A percentile compares a stretch with the other conserved stretches of the same genome.
Evolutionary conservation across 192 early-diverging fungal species (phyloP).

Genomic region (Backusella liffmaniae): DNA sequence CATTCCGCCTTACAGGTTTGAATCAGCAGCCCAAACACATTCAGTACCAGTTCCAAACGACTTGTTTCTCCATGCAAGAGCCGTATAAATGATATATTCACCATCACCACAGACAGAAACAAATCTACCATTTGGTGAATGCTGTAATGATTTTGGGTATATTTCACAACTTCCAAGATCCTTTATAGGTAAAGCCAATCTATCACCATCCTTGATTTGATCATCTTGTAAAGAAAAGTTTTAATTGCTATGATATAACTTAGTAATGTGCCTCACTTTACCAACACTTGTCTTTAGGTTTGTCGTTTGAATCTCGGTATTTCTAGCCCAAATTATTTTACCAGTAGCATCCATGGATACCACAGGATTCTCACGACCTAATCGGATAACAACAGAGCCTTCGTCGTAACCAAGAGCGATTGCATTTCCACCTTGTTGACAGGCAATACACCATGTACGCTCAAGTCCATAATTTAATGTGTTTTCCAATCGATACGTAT

Average conservation of each 20-base stretch:
- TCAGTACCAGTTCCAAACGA: slow-evolving; percentile 91
- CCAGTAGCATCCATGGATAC: slow-evolving; percentile 96
- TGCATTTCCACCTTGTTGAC: slow-evolving; percentile 82
- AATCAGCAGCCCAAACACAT: slow-evolving; percentile 97
- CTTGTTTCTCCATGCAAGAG: slow-evolving; percentile 99
- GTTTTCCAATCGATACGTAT: slow-evolving; percentile 95
- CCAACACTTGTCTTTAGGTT: slow-evolving; percentile 82
- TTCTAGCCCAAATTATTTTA: slow-evolving; percentile 97
- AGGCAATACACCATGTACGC: slow-evolving; percentile 92
- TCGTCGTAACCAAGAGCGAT: slow-evolving; percentile 97
- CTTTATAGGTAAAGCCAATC: slow-evolving; percentile 79
- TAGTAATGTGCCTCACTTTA: slow-evolving; percentile 13
- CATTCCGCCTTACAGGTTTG: slow-evolving; percentile 58
- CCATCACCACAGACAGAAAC: slow-evolving; percentile 98
- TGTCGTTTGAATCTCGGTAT: slow-evolving; percentile 94
- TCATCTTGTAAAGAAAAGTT: slow-evolving; percentile 50
- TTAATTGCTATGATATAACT: background rate
- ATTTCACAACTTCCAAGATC: slow-evolving; percentile 98
- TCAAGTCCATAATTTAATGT: slow-evolving; percentile 97
- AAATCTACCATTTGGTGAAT: slow-evolving; percentile 98
- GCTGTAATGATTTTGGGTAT: slow-evolving; percentile 92
- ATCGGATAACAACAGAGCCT: slow-evolving; percentile 89
- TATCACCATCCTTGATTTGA: slow-evolving; percentile 89
- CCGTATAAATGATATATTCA: slow-evolving; percentile 99
- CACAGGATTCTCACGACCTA: slow-evolving; percentile 94